These are phyloP conservation scores for Ailanthus altissimus DNA, from an alignment of 345 rosid genomes.

Conservation along the genomic window DNA sequence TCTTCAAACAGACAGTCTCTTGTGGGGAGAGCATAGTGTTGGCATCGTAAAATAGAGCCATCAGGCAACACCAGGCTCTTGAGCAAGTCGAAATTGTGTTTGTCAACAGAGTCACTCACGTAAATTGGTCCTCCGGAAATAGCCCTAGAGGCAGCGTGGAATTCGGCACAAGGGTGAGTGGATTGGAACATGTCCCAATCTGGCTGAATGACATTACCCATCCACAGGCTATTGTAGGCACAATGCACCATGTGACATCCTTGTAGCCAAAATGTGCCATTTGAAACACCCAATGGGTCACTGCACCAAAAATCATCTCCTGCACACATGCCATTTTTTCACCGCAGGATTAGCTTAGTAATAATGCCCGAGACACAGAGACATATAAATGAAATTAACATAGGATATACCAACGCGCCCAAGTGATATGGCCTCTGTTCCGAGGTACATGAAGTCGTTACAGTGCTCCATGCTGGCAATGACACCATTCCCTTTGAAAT, in stretches of 20 bases:
- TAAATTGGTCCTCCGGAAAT: conserved; percentile 65
- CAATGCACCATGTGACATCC: conserved; percentile 74
- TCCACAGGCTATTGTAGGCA: conserved; percentile 67
- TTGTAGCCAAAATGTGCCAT: conserved; percentile 67
- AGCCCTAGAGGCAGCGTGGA: conserved; percentile 64
- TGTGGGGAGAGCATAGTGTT: conserved; percentile 55
- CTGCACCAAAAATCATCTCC: conserved; percentile 72
- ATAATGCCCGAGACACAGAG: neutral
- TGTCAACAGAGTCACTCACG: conserved; percentile 50
- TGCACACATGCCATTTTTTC: conserved; percentile 9
- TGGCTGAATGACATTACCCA: conserved; percentile 68
- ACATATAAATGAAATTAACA: neutral
- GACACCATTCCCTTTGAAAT: conserved; percentile 61
- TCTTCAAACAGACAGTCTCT: conserved; percentile 54
- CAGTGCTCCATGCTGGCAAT: conserved; percentile 71
- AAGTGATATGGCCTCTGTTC: conserved; percentile 55
- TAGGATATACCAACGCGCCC: conserved; percentile 58
- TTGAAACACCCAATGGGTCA: conserved; percentile 57
- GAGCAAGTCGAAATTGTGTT: conserved; percentile 51
- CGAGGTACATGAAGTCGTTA: conserved; percentile 67
- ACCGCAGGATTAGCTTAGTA: neutral
- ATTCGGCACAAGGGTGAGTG: conserved; percentile 60
- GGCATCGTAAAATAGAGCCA: conserved; percentile 55
- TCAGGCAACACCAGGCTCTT: conserved; percentile 50
- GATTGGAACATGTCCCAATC: conserved; percentile 82